Evolutionary conservation across 257 asterid species (phyloP).

Genomic region (Solanum tacnaense): DNA sequence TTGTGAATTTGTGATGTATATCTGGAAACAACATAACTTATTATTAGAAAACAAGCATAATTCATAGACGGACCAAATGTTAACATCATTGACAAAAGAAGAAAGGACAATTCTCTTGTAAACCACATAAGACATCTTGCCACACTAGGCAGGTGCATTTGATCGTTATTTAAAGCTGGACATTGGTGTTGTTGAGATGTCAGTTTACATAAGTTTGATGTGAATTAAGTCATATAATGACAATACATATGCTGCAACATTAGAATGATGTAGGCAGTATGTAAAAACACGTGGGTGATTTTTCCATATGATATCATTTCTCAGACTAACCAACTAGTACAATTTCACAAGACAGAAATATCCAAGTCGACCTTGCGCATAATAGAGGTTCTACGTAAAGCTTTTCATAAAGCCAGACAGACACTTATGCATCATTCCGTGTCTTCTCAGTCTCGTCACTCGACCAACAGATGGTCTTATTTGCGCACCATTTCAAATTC

Average conservation of each 20-base stretch:
- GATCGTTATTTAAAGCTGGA: not conserved
- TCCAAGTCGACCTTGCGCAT: not conserved
- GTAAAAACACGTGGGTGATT: not conserved
- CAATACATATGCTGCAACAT: not conserved
- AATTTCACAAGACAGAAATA: not conserved
- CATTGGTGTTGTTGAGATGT: not conserved
- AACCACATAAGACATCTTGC: not conserved
- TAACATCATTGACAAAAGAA: not conserved
- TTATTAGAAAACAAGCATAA: not conserved
- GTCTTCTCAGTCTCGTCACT: not conserved
- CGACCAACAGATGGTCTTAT: not conserved
- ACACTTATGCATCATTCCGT: not conserved
- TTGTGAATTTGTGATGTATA: not conserved
- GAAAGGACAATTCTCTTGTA: not conserved
- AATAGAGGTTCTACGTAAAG: not conserved
- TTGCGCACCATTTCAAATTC: not conserved
- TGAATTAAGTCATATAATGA: not conserved
- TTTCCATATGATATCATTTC: not conserved
- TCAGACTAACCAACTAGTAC: not conserved
- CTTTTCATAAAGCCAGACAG: not conserved
- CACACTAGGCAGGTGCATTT: not conserved
- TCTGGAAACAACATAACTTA: not conserved
- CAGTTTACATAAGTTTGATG: not conserved
- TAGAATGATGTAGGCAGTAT: not conserved
- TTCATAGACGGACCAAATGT: not conserved